Percentiles rank a stretch among this genome's conserved stretches.
These are phyloP conservation scores for Clarireedia sp. DNA, from an alignment of 2,329 filamentous ascomycete species.

Conservation along the genomic window DNA sequence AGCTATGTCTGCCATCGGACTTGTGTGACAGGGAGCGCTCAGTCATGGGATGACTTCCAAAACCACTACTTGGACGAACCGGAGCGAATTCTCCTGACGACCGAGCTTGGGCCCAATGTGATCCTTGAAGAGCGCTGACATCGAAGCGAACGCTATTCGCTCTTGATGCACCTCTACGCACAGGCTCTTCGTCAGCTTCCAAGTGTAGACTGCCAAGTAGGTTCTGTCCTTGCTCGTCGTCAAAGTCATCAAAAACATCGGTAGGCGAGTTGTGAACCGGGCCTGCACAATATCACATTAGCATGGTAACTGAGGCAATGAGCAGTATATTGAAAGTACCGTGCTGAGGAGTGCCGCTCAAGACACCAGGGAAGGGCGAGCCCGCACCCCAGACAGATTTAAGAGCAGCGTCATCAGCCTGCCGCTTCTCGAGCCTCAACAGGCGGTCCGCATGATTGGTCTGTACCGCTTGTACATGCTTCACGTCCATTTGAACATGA, in stretches of 20 bases:
- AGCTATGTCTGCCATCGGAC: slow-evolving; percentile 91
- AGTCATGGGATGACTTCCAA: slow-evolving; percentile 73
- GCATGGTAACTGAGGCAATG: slow-evolving; percentile 2
- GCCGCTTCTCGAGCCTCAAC: slow-evolving; percentile 54
- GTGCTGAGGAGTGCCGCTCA: slow-evolving; percentile 78
- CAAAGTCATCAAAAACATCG: slow-evolving; percentile 84
- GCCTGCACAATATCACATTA: slow-evolving; percentile 43
- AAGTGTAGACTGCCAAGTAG: slow-evolving; percentile 75
- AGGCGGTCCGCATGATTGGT: slow-evolving; percentile 55
- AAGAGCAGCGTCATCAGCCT: slow-evolving; percentile 58
- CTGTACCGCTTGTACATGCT: slow-evolving; percentile 57
- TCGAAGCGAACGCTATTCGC: slow-evolving; percentile 98
- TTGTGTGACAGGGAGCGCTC: slow-evolving; percentile 91
- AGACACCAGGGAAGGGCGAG: slow-evolving; percentile 81
- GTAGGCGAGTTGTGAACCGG: slow-evolving; percentile 70
- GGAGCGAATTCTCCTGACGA: slow-evolving; percentile 78
- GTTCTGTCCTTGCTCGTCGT: slow-evolving; percentile 72
- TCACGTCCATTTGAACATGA: slow-evolving; percentile 63
- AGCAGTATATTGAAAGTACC: slow-evolving; percentile 48
- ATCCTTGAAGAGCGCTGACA: slow-evolving; percentile 85
- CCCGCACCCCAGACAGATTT: slow-evolving; percentile 89
- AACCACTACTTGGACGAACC: slow-evolving; percentile 67
- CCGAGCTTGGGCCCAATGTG: slow-evolving; percentile 73
- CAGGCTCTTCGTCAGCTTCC: slow-evolving; percentile 79
- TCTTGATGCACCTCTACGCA: slow-evolving; percentile 78